Base-by-base conservation (phyloP, 768 basidiomycete species). In the Trametes meyenii region DNA sequence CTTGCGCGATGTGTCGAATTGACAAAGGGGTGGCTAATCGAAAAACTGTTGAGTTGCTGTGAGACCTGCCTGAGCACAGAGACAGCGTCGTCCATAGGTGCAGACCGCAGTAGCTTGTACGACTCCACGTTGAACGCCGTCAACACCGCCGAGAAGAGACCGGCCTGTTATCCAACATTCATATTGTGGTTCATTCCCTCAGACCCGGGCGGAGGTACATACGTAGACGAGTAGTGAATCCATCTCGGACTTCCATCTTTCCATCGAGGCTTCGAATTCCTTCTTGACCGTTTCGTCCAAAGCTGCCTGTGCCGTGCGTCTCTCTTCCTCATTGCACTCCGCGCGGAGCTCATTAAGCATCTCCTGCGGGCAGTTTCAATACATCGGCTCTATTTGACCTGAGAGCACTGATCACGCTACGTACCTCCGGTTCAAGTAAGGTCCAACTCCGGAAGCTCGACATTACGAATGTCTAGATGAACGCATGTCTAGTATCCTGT, bases 71-170 rank as follows among this genome's bases (percentile, higher is more conserved):
- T n/a, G 3, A 63, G 49, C 14, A 23, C 35, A 8, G 33, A 13
- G 23, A 51, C 21, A 2, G 35, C 21, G 14, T 52, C 38, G 46
- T 55, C 60, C 5, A 19, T 17, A 35, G 52, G 23, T 4, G 40
- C 10, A 2, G 43, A 46, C n/a, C 17, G 3, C 33, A 64, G 38
- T 8, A 59, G 51, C 46, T 51, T 46, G 50, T 54, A 59, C 2
- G 58, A 64, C 17, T 64, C 58, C 5, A 64, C 36, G 6, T 54
- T 35, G 49, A 64, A 64, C 6, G 62, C 52, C 6, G 62, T 55
- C 11, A 60, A 19, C 2, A 60, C 44, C 1, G 52, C 62, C 8
- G 62, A 63, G 48, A 58, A 46, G 39, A 63, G 44, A 17, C 23
- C 44, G 12, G 61, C 56, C 61, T 63, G 6, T n/a, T 8, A 13